Conservation (phyloP, 2,329 filamentous ascomycete species). For the Trichoderma guizhouense region DNA sequence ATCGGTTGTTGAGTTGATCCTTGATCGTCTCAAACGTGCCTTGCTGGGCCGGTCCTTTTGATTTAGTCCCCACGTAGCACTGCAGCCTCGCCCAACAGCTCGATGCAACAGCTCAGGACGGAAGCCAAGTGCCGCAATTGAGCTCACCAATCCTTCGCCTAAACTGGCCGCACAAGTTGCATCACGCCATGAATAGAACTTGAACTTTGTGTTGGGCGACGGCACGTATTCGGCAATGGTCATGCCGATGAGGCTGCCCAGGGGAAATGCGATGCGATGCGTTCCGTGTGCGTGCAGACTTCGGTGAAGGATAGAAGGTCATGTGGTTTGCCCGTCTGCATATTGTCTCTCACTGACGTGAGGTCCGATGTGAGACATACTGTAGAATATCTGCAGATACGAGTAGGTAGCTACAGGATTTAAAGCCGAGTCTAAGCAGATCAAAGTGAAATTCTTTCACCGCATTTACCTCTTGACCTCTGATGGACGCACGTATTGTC, state of each 20-base stretch:
- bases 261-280: neutral
- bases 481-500: neutral
- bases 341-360: too few relatives aligned
- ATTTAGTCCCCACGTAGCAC: too few relatives aligned
- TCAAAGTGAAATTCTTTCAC: neutral
- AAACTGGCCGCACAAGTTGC: neutral
- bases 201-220: neutral
- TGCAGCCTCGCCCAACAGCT: neutral
- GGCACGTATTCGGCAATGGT: neutral
- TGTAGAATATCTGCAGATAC: too few relatives aligned
- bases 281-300: neutral
- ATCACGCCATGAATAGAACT: neutral
- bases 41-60: neutral
- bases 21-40: neutral
- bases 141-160: neutral
- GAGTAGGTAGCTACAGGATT: too few relatives aligned
- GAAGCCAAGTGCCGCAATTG: neutral
- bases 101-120: neutral
- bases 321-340: too few relatives aligned
- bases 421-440: too few relatives aligned
- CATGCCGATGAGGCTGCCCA: neutral
- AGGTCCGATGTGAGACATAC: too few relatives aligned
- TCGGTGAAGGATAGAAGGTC: neutral
- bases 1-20: neutral
- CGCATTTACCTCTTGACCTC: neutral